Evolutionary conservation across 192 early-diverging fungal genomes (phyloP), one percentile per base, ranked within the genome.

Genomic region (Diversispora eburnea): DNA sequence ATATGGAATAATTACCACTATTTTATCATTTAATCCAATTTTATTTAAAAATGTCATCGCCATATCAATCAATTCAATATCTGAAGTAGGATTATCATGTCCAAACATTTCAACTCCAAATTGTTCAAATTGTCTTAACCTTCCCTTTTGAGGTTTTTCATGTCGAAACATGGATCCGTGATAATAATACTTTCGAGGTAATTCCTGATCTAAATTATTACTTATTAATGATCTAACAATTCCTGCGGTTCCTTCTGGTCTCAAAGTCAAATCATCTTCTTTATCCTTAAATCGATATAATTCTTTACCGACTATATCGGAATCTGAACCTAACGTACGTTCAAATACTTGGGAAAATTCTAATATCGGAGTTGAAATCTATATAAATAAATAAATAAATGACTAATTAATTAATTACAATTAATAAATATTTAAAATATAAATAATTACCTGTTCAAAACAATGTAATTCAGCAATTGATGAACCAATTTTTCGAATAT

Each of bases 281-380:
- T 86, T 84, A 76, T 88, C 87, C 8, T 79, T 77, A 62, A 91
- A 89, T 46, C 78, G 86, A 78, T 88, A 91, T 33, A 91, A 73
- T 73, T 91, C 90, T 56, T 91, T 91, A 17, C 87, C 86, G 4
- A 91, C 83, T 2, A 91, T 87, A 75, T 91, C 90, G 10, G 86
- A 86, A 55, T 85, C 83, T 12, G 78, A 67, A 2, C 90, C 90
- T 19, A 91, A 75, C 4, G 87, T 84, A 61, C 87, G 76, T 45
- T 91, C 85, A 66, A 88, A 88, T 0, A 89, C 82, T 25, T 84
- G 81, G 7, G 87, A 83, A 78, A 87, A 84, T 72, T 91, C 90
- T 13, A 91, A 78, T 22, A 89, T 82, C 5, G 90, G 90, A 5
- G 90, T 89, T 25, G 80, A 75, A 25, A 89, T 79, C 75, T 87